A percentile compares a stretch with the other conserved stretches of the same genome.
Evolutionary conservation across 345 rosid species (phyloP).

Genomic region (Dipteronia dyeriana): DNA sequence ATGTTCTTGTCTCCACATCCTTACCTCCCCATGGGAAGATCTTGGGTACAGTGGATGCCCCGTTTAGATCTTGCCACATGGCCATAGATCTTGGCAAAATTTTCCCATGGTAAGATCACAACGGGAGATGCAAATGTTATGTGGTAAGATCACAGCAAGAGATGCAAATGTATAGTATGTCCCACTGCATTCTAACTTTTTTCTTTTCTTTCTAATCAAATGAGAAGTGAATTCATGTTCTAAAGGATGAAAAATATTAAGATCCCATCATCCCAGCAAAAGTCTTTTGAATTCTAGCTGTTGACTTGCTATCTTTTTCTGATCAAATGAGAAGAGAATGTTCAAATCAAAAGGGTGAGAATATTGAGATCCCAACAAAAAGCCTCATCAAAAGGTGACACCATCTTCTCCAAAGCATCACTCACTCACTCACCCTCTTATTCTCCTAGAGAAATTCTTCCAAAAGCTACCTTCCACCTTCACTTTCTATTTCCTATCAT

Average conservation of each 20-base stretch:
- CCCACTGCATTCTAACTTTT: too few species aligned
- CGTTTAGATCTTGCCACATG: too few species aligned
- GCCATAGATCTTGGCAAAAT: too few species aligned
- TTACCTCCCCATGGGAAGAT: not conserved
- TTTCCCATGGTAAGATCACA: too few species aligned
- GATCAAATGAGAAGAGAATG: too few species aligned
- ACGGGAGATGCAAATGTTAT: too few species aligned
- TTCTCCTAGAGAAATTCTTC: conserved; percentile 22
- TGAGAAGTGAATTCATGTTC: conserved; percentile 24
- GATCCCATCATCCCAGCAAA: too few species aligned
- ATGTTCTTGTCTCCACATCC: conserved; percentile 15
- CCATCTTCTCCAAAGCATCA: conserved; percentile 26
- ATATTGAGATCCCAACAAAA: conserved; percentile 27
- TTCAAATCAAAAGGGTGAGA: conserved; percentile 3
- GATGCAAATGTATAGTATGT: not conserved
- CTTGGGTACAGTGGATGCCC: too few species aligned
- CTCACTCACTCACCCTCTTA: not conserved
- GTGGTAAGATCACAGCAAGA: too few species aligned
- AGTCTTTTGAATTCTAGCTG: too few species aligned
- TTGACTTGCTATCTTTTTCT: too few species aligned
- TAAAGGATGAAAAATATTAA: too few species aligned
- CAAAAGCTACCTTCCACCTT: conserved; percentile 35
- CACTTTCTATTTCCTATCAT: conserved; percentile 9
- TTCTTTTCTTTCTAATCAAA: not conserved
- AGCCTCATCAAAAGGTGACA: conserved; percentile 4